phyloP scores from a whole-genome alignment of 768 basidiomycete species.

The Lentinula guzmanii region DNA sequence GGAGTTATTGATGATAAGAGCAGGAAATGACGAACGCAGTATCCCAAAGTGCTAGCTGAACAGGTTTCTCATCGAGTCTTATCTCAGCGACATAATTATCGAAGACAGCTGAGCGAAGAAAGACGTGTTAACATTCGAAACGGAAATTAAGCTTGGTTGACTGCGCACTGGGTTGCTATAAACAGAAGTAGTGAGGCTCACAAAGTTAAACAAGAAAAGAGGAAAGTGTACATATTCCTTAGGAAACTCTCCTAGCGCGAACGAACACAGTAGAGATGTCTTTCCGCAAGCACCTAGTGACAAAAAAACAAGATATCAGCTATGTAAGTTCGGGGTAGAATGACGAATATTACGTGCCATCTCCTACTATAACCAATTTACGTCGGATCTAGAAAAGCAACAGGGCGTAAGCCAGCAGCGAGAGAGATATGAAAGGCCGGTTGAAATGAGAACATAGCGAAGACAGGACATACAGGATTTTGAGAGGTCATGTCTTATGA shows the following conservation, averaged over 20 bases:
- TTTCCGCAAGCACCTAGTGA: conserved; percentile 88
- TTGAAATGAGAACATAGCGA: not conserved
- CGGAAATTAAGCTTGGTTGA: conserved; percentile 7
- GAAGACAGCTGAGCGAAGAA: conserved; percentile 67
- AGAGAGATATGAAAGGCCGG: conserved; percentile 1
- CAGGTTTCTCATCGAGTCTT: conserved; percentile 92
- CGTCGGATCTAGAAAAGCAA: conserved; percentile 69
- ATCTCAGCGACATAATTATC: conserved; percentile 99
- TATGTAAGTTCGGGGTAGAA: not conserved
- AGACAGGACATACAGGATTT: conserved; percentile 45
- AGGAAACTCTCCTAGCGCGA: conserved; percentile 91
- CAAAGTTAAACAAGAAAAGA: conserved; percentile 7
- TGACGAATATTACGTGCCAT: conserved; percentile 54
- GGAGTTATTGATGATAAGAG: not conserved
- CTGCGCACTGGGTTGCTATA: conserved; percentile 54
- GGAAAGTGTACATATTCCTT: conserved; percentile 80
- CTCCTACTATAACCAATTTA: conserved; percentile 95
- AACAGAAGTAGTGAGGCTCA: conserved; percentile 9
- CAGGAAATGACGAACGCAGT: conserved; percentile 72
- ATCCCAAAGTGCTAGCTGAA: conserved; percentile 97
- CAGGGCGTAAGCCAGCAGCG: not conserved
- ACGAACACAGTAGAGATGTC: conserved; percentile 85
- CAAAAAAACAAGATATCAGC: conserved; percentile 15
- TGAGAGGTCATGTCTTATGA: conserved; percentile 31
- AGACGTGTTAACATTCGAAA: conserved; percentile 11